A percentile compares a stretch with the other conserved stretches of the same genome.
Conservation (phyloP, 805 yeast species). For the Torulaspora gathmanii region DNA sequence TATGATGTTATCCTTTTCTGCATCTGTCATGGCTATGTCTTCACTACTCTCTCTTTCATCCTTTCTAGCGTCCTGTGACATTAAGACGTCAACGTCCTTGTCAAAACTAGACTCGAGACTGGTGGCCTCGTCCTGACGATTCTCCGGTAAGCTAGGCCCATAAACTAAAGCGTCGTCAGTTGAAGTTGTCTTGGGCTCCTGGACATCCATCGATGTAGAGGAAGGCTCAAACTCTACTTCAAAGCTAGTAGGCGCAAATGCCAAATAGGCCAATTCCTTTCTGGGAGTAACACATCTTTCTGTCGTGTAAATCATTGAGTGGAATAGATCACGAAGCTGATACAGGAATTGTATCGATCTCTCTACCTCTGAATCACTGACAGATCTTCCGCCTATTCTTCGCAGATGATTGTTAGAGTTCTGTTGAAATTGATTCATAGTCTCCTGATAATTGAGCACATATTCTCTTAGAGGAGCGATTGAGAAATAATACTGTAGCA, state of each 20-base stretch:
- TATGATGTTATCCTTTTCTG: constrained; percentile 13
- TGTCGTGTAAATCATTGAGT: constrained; percentile 59
- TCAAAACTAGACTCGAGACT: constrained; percentile 5
- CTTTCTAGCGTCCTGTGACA: constrained; percentile 5
- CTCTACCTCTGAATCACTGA: constrained; percentile 70
- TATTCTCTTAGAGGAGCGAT: constrained; percentile 72
- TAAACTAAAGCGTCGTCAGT: neutral
- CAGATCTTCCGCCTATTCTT: constrained; percentile 83
- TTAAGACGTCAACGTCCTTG: constrained; percentile 6
- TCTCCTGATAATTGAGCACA: constrained; percentile 51
- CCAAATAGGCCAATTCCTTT: constrained; percentile 79
- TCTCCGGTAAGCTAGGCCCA: neutral
- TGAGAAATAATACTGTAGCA: constrained; percentile 85
- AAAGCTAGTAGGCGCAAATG: constrained; percentile 68
- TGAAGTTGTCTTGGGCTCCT: neutral
- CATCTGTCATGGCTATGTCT: constrained; percentile 5
- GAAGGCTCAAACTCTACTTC: constrained; percentile 52
- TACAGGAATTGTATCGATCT: constrained; percentile 79
- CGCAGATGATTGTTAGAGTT: constrained; percentile 34
- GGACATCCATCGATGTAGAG: neutral
- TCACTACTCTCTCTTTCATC: neutral
- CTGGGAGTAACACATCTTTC: constrained; percentile 71
- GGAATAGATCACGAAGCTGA: constrained; percentile 64
- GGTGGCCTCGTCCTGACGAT: neutral
- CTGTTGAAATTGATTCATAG: constrained; percentile 29